Base-by-base conservation (phyloP, 352 stramenopile species). In the Elongisporangium undulatum region DNA sequence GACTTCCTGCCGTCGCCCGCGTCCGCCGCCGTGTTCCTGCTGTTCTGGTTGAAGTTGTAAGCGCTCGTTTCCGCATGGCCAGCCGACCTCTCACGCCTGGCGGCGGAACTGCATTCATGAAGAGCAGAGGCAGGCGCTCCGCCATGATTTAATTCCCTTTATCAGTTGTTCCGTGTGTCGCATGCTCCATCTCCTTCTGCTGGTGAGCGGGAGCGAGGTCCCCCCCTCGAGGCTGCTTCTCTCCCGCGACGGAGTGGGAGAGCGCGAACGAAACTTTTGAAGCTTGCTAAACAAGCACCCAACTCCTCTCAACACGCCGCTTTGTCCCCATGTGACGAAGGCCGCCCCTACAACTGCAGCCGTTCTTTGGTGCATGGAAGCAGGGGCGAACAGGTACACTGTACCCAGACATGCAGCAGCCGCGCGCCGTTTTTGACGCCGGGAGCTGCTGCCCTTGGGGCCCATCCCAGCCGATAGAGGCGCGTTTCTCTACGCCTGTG, bases 1-100 rank as follows among this genome's bases (percentile, higher is more conserved):
- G 87, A 96, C 57, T 94, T 95, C 52, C 63, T 95, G 22, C 87
- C 87, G 38, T 94, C 84, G 19, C 84, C 87, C 1, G 82, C 73
- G 24, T 94, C 82, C 8, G 74, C 77, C 15, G 77, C 76, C 49
- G 70, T 94, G 29, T 72, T 74, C 16, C 61, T 89, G 49, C 71
- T 91, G 41, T 85, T 80, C 24, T 87, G 74, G 63, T 55, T 89
- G 58, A 61, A 73, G 38, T 58, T 91, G 29, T 94, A 75, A 80
- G 45, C 53, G 54, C 38, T n/a, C n/a, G n/a, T n/a, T n/a, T n/a
- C n/a, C n/a, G n/a, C n/a, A n/a, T n/a, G n/a, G n/a, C n/a, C n/a
- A 41, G 29, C 29, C 1, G 4, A 15, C 13, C 9, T 41, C 29
- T 9, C 13, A 4, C 29, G 2, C 29, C 29, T 41, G 29, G 29